Conservation (phyloP, 176 grass and related monocot genomes). For the Zoysia pacifica region DNA sequence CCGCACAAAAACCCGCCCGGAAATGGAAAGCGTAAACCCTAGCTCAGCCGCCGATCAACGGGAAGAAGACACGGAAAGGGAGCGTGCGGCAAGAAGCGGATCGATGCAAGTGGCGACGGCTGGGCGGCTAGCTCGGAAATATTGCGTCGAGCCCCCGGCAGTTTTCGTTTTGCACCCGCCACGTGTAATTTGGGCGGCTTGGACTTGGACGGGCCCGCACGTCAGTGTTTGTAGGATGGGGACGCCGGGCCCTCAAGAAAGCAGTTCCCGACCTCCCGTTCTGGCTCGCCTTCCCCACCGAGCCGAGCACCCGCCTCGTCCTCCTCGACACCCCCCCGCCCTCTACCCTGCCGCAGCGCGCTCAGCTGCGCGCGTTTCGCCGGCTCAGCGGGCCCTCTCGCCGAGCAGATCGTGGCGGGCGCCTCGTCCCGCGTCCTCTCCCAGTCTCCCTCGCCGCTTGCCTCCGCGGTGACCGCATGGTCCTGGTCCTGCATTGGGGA, state of each 20-base stretch:
- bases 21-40: not conserved
- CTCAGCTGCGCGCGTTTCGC: constrained; percentile 64
- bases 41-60: constrained; percentile 12
- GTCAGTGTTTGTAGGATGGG: too few species aligned
- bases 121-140: not conserved
- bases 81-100: not conserved
- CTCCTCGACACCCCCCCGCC: constrained; percentile 33
- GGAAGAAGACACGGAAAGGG: not conserved
- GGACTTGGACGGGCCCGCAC: not conserved
- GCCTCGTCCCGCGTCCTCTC: constrained; percentile 58
- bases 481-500: constrained; percentile 71
- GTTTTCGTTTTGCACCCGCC: not conserved
- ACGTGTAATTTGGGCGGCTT: not conserved
- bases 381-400: constrained; percentile 31
- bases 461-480: constrained; percentile 58
- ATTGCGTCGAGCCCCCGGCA: not conserved
- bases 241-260: too few species aligned
- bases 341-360: constrained; percentile 70
- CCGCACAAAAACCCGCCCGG: constrained; percentile 35
- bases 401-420: constrained; percentile 67
- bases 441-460: constrained; percentile 61
- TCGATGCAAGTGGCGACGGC: not conserved
- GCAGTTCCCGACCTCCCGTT: too few species aligned
- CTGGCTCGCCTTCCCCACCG: constrained; percentile 73
- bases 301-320: constrained; percentile 5